Conservation (phyloP, 2,329 filamentous ascomycete species). For the Ophidiomyces ophidiicola region DNA sequence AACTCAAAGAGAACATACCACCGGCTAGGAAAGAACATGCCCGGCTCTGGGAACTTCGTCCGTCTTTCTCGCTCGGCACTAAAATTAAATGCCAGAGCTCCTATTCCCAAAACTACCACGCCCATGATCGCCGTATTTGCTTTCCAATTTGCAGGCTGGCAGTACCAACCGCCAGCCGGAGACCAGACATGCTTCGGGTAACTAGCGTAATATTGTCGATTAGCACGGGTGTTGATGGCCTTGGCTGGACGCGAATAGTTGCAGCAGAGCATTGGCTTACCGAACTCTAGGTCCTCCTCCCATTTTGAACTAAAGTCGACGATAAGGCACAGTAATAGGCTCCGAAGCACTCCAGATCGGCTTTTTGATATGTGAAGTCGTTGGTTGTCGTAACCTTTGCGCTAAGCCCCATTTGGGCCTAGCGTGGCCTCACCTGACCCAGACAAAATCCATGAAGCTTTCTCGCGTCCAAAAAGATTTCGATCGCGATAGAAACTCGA, state of each 20-base stretch:
- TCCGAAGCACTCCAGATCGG: constrained; percentile 14
- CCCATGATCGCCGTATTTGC: constrained; percentile 71
- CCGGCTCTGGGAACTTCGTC: constrained; percentile 61
- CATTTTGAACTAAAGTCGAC: constrained; percentile 32
- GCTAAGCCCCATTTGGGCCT: constrained; percentile 1
- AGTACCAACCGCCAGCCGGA: constrained; percentile 93
- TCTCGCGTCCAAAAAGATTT: constrained; percentile 7
- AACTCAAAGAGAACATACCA: constrained; percentile 44
- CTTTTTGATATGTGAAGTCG: constrained; percentile 3
- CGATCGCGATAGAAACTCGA: constrained; percentile 8
- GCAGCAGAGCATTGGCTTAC: constrained; percentile 47
- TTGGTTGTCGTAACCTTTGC: background rate
- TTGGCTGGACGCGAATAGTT: constrained; percentile 30
- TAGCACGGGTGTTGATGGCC: constrained; percentile 14
- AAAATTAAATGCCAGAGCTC: constrained; percentile 55
- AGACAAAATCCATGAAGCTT: constrained; percentile 9
- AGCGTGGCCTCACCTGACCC: constrained; percentile 11
- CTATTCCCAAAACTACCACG: constrained; percentile 55
- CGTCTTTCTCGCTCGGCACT: constrained; percentile 64
- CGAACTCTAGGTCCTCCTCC: constrained; percentile 70
- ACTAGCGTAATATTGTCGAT: constrained; percentile 37
- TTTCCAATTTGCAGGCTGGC: constrained; percentile 90
- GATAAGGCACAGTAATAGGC: no score
- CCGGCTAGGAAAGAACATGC: constrained; percentile 72
- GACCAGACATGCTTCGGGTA: constrained; percentile 99